phyloP scores from a whole-genome alignment of 176 grass and related monocot genomes.

The Bothriochloa decipiens region DNA sequence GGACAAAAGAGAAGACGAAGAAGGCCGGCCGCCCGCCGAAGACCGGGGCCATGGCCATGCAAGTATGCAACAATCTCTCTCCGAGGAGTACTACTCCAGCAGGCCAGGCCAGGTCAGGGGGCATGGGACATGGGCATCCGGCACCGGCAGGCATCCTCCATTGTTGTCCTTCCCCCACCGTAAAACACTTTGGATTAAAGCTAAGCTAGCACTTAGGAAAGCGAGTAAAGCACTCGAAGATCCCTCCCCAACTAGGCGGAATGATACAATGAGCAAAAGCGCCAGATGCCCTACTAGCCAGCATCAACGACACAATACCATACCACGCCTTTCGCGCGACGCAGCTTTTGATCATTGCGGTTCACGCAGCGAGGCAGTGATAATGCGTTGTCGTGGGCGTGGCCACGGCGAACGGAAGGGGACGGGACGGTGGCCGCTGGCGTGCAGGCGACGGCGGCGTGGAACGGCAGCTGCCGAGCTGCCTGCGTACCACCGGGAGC shows the following conservation, averaged over 20 bases:
- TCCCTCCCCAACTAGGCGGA: constrained; percentile 20
- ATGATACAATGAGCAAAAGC: constrained; percentile 39
- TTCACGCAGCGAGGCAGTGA: neutral
- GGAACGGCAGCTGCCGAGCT: neutral
- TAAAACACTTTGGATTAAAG: constrained; percentile 49
- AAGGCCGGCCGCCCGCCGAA: neutral
- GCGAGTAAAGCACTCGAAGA: constrained; percentile 22
- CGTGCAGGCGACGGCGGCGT: neutral
- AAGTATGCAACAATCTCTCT: neutral
- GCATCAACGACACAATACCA: constrained; percentile 19
- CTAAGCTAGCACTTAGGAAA: constrained; percentile 40
- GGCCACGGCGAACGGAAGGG: neutral
- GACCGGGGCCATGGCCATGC: neutral
- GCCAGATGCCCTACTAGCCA: neutral
- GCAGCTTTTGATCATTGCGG: constrained; percentile 7
- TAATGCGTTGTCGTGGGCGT: neutral
- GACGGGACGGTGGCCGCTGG: neutral
- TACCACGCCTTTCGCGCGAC: neutral
- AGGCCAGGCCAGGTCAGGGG: neutral
- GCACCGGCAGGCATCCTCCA: constrained; percentile 9
- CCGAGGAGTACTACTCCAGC: neutral
- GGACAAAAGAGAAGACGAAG: constrained; percentile 48
- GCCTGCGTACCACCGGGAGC: neutral
- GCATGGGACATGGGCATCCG: neutral
- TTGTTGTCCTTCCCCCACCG: neutral